Evolutionary conservation across 805 yeast species (phyloP).

Genomic region (Lipomyces kockii): DNA sequence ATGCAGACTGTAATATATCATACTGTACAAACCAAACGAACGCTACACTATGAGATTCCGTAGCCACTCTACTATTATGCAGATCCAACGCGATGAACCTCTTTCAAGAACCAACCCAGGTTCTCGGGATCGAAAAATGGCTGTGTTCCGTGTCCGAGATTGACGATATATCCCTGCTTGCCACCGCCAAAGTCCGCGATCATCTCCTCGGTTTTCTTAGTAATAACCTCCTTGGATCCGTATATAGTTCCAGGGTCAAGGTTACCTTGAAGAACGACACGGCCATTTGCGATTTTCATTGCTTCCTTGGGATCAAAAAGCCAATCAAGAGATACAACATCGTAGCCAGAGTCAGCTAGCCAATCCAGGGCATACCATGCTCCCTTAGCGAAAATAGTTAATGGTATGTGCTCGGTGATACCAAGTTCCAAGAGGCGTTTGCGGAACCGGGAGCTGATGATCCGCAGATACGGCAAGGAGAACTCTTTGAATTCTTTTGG

Average conservation of each 20-base stretch:
- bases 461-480: conserved; percentile 83
- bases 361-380: conserved; percentile 96
- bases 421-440: conserved; percentile 72
- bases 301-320: conserved; percentile 83
- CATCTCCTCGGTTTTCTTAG: conserved; percentile 84
- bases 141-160: conserved; percentile 98
- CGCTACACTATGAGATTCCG: background rate
- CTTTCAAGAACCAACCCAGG: conserved; percentile 75
- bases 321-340: conserved; percentile 94
- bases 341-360: conserved; percentile 78
- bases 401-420: conserved; percentile 69
- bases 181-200: conserved; percentile 93
- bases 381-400: conserved; percentile 91
- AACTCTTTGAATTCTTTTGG: conserved; percentile 87
- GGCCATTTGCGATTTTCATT: conserved; percentile 68
- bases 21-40: background rate
- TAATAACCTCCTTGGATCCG: conserved; percentile 81
- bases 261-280: conserved; percentile 91
- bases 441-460: conserved; percentile 73
- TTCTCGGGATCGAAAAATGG: conserved; percentile 96
- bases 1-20: background rate
- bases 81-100: conserved; percentile 28
- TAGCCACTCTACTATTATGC: background rate
- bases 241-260: conserved; percentile 94
- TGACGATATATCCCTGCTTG: conserved; percentile 85